Base-by-base conservation (phyloP, 1,284 basidiomycete genomes). In the Ceratobasidium sp. region DNA sequence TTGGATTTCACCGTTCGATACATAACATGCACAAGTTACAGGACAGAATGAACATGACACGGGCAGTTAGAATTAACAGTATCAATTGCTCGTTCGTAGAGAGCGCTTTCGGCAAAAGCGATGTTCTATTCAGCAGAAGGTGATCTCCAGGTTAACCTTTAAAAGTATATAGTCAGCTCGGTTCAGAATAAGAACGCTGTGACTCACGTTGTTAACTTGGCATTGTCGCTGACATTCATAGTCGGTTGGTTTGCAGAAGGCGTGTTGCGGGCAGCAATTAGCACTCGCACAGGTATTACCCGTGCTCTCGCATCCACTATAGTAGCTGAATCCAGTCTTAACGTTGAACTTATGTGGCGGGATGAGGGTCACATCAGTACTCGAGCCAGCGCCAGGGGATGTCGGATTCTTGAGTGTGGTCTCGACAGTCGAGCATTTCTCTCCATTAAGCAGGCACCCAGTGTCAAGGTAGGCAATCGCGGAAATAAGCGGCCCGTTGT, bases 311-410 rank as follows among this genome's bases (percentile, higher is more conserved):
- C 87, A 87, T 23, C 86, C 87, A 67, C 84, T 82, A 80, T 81
- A 87, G 80, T 87, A 87, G 83, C 83, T 82, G 76, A 87, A 87
- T 17, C 85, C 85, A 50, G 84, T 83, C 7, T 86, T 83, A 10
- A 87, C 86, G 3, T 84, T 85, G 81, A 87, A 87, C 0, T 81
- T 70, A 52, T 84, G 84, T 86, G 86, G 85, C 33, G 84, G 81
- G 68, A 88, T 88, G 17, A 88, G 82, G 5, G 87, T 85, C 40
- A 88, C 84, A 80, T 88, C 87, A 17, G 84, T 83, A 80, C 86
- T 87, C 4, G 87, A 87, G 1, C 86, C 86, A 44, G 82, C 81
- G 15, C 86, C 86, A 3, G 86, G 82, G n/a, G 78, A 80, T 0
- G 83, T 84, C 13, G 86, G 85, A 80, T 88, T 88, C 15, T 69